Percentiles rank a stretch among this genome's conserved stretches.
Conservation (phyloP, 371 early-diverging fungal genomes). For the Encephalitozoon hellem region DNA sequence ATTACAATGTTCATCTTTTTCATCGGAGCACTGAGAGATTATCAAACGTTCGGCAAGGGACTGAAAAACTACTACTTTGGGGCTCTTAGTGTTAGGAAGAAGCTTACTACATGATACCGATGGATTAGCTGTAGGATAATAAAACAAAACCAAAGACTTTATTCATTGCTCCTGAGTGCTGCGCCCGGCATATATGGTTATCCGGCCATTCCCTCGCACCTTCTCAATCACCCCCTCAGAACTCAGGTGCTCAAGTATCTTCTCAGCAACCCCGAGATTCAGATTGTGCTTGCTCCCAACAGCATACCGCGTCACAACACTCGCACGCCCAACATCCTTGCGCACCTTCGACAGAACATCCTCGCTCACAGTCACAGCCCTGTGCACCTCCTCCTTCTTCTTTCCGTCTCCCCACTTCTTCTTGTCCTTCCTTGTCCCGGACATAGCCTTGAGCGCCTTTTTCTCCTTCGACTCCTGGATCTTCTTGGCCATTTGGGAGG, state of each 20-base stretch:
- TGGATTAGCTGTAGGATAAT: background rate
- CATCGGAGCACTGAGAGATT: background rate
- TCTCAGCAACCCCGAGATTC: constrained; percentile 48
- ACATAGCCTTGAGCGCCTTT: constrained; percentile 39
- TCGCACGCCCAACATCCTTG: constrained; percentile 49
- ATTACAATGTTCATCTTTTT: background rate
- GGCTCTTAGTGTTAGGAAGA: background rate
- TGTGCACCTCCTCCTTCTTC: constrained; percentile 45
- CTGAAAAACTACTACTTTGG: background rate
- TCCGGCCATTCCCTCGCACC: constrained; percentile 7
- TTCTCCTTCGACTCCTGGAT: constrained; percentile 54
- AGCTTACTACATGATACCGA: background rate
- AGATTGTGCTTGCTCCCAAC: constrained; percentile 51
- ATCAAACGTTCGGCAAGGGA: background rate
- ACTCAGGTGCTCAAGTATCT: constrained; percentile 39
- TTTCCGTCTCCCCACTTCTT: constrained; percentile 57
- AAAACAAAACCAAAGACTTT: background rate
- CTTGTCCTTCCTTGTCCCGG: constrained; percentile 47
- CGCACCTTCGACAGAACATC: constrained; percentile 52
- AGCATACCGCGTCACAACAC: constrained; percentile 40
- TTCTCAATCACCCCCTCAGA: constrained; percentile 34
- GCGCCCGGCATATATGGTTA: background rate
- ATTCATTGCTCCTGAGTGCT: background rate
- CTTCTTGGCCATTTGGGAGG: constrained; percentile 45
- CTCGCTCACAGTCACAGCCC: constrained; percentile 37